A percentile compares a stretch with the other conserved stretches of the same genome.
Evolutionary conservation across 371 early-diverging fungal species (phyloP).

Genomic region (Mortierella sp.): DNA sequence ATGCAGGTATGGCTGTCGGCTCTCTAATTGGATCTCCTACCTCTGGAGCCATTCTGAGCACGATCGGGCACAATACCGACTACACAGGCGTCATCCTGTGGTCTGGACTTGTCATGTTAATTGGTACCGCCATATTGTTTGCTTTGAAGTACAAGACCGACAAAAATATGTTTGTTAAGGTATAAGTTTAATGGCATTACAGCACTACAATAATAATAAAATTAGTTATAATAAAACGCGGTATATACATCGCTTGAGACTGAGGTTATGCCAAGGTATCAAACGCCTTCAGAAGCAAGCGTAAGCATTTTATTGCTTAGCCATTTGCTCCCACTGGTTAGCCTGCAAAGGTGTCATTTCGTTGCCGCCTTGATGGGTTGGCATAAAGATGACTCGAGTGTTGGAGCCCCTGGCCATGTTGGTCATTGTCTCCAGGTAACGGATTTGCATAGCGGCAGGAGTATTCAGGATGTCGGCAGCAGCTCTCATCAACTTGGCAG

Average conservation of each 20-base stretch:
- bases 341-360: slow-evolving; percentile 46
- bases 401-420: slow-evolving; percentile 75
- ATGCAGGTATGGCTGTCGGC: slow-evolving; percentile 60
- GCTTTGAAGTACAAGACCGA: slow-evolving; percentile 24
- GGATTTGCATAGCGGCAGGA: slow-evolving; percentile 77
- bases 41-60: slow-evolving; percentile 67
- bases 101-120: slow-evolving; percentile 32
- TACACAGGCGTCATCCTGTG: slow-evolving; percentile 46
- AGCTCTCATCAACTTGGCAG: slow-evolving; percentile 94
- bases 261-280: background rate
- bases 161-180: slow-evolving; percentile 31
- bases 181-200: slow-evolving; percentile 9
- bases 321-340: slow-evolving; percentile 51
- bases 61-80: slow-evolving; percentile 35
- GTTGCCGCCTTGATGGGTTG: slow-evolving; percentile 40
- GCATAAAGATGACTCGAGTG: slow-evolving; percentile 80
- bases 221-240: background rate
- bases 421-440: slow-evolving; percentile 89
- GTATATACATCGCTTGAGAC: background rate
- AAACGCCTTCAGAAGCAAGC: background rate
- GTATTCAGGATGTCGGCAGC: slow-evolving; percentile 76
- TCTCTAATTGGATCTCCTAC: slow-evolving; percentile 64
- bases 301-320: slow-evolving; percentile 21
- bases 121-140: slow-evolving; percentile 37
- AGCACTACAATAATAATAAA: background rate